Conservation (phyloP, 306 rosid species). For the Ziziphus jujuba region DNA sequence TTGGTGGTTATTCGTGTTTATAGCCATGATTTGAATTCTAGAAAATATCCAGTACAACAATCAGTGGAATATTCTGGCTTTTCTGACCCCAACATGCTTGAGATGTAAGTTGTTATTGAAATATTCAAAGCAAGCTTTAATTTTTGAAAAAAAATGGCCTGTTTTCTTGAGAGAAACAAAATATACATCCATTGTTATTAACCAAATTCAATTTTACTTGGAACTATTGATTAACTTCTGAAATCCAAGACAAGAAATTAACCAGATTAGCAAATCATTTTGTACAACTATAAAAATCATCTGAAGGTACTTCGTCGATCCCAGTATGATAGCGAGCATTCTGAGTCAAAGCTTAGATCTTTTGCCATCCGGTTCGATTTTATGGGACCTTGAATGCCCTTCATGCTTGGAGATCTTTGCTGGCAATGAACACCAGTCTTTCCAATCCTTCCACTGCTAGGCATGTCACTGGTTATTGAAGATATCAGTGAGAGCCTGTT, state of each 20-base stretch:
- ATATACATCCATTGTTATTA: not conserved
- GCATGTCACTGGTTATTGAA: conserved; percentile 49
- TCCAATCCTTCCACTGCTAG: conserved; percentile 27
- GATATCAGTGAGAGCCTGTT: conserved; percentile 53
- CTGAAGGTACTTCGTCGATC: conserved; percentile 48
- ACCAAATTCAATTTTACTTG: not conserved
- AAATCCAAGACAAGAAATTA: conserved; percentile 21
- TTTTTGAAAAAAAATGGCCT: too few species aligned
- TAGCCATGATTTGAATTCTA: too few species aligned
- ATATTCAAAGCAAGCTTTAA: too few species aligned
- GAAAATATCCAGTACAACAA: too few species aligned
- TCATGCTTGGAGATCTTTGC: conserved; percentile 80
- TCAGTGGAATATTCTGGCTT: too few species aligned
- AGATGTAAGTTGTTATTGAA: too few species aligned
- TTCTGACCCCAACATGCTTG: too few species aligned
- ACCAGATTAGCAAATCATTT: conserved; percentile 7
- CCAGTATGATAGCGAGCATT: conserved; percentile 58
- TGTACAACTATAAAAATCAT: conserved; percentile 9
- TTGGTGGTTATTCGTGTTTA: too few species aligned
- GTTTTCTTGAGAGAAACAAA: too few species aligned
- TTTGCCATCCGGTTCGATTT: conserved; percentile 54
- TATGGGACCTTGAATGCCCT: conserved; percentile 70
- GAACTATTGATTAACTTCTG: conserved; percentile 16
- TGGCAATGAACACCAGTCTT: conserved; percentile 29
- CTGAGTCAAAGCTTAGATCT: conserved; percentile 75